Base-by-base conservation (phyloP, 139 green algal species). In the Ettlia oleoabundans region DNA sequence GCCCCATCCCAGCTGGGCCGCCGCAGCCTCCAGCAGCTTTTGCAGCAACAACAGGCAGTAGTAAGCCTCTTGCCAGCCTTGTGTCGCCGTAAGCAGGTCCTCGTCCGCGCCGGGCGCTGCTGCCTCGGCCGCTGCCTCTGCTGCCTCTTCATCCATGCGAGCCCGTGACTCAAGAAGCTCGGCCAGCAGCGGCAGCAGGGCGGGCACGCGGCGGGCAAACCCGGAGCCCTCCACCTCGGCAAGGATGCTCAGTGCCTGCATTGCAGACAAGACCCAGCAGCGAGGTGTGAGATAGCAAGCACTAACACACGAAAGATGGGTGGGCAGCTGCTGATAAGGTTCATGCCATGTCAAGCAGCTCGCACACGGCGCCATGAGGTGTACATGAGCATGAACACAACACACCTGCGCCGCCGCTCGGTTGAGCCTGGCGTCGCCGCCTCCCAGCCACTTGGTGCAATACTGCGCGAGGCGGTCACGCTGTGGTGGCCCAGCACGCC, bases 1-100 rank as follows among this genome's bases (percentile, higher is more conserved):
- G 15, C 68, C 58, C 55, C 68, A 67, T 9, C 42, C 47, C 66
- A 83, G 76, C 41, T 42, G 32, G 43, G 87, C 65, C 13, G 87
- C 82, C 10, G 86, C n/a, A 18, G 10, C 76, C 38, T 74, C 78
- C 10, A 86, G 40, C 53, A 83, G 41, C 8, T 35, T 47, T 37
- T 98, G 93, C 67, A 97, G 64, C 66, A 96, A 76, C 33, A 94
- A 62, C 66, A 98, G 84, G 33, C 69, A 66, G 72, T 92, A 92
- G 79, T 98, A 98, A 3, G 87, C 89, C 83, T 95, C 93, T 64
- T 96, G 94, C 94, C 93, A 98, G 9, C 86, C 86, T 21, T 71
- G n/a, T 52, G 77, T 80, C 47, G 67, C 79, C 13, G 72, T 72
- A 33, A 72, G 58, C 26, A 43, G 67, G 24, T 53, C 76, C 9